Evolutionary conservation across 2,329 filamentous ascomycete species (phyloP).

Genomic region (Stagonosporopsis vannaccii): DNA sequence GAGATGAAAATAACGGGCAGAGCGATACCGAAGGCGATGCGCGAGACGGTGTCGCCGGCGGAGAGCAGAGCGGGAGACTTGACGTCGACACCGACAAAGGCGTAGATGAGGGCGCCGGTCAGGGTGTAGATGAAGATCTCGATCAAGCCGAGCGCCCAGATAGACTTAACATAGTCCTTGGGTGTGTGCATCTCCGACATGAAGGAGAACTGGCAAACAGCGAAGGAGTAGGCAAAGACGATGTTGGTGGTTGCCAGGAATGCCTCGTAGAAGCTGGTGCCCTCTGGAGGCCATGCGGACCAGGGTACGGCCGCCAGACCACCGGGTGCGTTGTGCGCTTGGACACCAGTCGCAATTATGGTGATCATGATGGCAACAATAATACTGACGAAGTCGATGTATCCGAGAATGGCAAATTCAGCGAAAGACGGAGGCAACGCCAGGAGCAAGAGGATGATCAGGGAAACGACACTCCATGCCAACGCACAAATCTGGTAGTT

Average conservation of each 20-base stretch:
- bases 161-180: conserved; percentile 65
- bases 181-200: conserved; percentile 72
- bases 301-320: conserved; percentile 41
- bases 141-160: conserved; percentile 64
- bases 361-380: conserved; percentile 70
- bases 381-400: conserved; percentile 69
- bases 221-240: conserved; percentile 55
- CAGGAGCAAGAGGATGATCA: conserved; percentile 66
- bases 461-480: conserved; percentile 68
- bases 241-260: conserved; percentile 50
- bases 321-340: conserved; percentile 41
- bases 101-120: conserved; percentile 73
- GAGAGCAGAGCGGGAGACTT: conserved; percentile 71
- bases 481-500: conserved; percentile 66
- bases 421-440: conserved; percentile 70
- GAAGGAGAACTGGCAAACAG: conserved; percentile 74
- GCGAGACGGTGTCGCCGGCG: conserved; percentile 64
- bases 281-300: conserved; percentile 43
- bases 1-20: conserved; percentile 76
- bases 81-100: conserved; percentile 69
- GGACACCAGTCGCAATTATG: conserved; percentile 69
- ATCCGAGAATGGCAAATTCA: conserved; percentile 66
- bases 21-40: conserved; percentile 75
- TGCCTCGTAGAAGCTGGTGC: conserved; percentile 71
- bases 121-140: conserved; percentile 70